A percentile compares a stretch with the other conserved stretches of the same genome.
Conservation (phyloP, 371 early-diverging fungal species). For the Rhizopus sp. region DNA sequence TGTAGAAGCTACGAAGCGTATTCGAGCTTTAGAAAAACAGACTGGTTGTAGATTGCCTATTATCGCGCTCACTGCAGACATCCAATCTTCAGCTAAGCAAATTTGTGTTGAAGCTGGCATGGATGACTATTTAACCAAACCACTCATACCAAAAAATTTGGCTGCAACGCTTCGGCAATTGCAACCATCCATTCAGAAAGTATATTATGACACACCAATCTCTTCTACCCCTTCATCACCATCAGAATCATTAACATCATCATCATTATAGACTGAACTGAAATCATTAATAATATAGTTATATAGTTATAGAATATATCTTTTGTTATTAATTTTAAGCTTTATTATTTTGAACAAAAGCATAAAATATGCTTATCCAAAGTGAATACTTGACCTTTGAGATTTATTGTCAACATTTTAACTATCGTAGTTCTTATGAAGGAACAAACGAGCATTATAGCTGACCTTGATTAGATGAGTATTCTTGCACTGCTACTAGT, state of each 20-base stretch:
- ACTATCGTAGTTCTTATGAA: no score
- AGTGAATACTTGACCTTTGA: no score
- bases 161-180: slow-evolving; percentile 33
- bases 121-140: slow-evolving; percentile 66
- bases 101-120: slow-evolving; percentile 57
- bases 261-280: no score
- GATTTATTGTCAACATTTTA: no score
- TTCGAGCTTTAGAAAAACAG: slow-evolving; percentile 30
- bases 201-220: slow-evolving; percentile 21
- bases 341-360: no score
- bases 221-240: slow-evolving; percentile 26
- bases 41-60: slow-evolving; percentile 49
- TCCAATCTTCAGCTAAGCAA: slow-evolving; percentile 52
- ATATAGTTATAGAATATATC: no score
- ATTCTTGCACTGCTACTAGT: no score
- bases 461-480: no score
- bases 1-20: slow-evolving; percentile 56
- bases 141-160: slow-evolving; percentile 50
- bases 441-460: no score
- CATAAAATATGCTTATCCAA: no score
- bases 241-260: neutral
- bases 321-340: no score
- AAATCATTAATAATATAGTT: no score
- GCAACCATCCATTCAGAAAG: slow-evolving; percentile 20
- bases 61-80: slow-evolving; percentile 62